phyloP scores from a whole-genome alignment of 179 eudicot species.

The Carnegiea gigantea region DNA sequence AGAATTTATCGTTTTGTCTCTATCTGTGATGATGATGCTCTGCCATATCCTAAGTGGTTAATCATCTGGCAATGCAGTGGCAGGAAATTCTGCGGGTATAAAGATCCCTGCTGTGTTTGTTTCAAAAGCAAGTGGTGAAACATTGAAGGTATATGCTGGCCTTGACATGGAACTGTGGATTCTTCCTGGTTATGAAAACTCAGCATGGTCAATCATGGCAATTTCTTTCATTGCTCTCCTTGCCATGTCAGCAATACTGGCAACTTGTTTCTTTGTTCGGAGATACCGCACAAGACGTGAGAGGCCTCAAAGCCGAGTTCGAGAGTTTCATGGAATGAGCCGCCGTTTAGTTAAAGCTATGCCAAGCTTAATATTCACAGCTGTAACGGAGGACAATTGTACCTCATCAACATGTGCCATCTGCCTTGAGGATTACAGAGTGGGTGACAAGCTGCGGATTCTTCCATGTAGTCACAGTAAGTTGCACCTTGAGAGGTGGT shows the following conservation, averaged over 20 bases:
- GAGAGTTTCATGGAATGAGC: slow-evolving; percentile 89
- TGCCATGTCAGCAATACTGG: slow-evolving; percentile 91
- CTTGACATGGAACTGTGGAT: slow-evolving; percentile 54
- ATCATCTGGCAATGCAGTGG: slow-evolving; percentile 57
- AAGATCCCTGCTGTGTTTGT: slow-evolving; percentile 73
- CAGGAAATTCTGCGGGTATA: slow-evolving; percentile 71
- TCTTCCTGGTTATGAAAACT: slow-evolving; percentile 61
- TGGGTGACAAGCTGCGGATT: slow-evolving; percentile 86
- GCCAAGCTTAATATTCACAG: slow-evolving; percentile 77
- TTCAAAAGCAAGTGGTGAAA: slow-evolving; percentile 62
- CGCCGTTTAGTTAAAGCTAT: slow-evolving; percentile 82
- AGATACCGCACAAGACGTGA: slow-evolving; percentile 75
- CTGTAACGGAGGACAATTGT: slow-evolving; percentile 73
- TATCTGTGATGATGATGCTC: neutral
- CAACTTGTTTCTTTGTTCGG: slow-evolving; percentile 88
- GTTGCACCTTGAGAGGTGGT: slow-evolving; percentile 25
- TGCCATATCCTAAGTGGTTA: neutral
- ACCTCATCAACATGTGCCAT: slow-evolving; percentile 87
- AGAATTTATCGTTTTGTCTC: neutral
- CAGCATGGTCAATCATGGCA: slow-evolving; percentile 96
- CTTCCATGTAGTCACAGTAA: slow-evolving; percentile 90
- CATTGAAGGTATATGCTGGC: slow-evolving; percentile 49
- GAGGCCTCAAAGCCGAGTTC: slow-evolving; percentile 53
- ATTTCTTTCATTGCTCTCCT: slow-evolving; percentile 83
- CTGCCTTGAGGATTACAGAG: slow-evolving; percentile 80